A percentile compares a stretch with the other conserved stretches of the same genome.
Evolutionary conservation across 2,329 filamentous ascomycete genomes (phyloP).

Genomic region (Phaeosphaeria sp.): DNA sequence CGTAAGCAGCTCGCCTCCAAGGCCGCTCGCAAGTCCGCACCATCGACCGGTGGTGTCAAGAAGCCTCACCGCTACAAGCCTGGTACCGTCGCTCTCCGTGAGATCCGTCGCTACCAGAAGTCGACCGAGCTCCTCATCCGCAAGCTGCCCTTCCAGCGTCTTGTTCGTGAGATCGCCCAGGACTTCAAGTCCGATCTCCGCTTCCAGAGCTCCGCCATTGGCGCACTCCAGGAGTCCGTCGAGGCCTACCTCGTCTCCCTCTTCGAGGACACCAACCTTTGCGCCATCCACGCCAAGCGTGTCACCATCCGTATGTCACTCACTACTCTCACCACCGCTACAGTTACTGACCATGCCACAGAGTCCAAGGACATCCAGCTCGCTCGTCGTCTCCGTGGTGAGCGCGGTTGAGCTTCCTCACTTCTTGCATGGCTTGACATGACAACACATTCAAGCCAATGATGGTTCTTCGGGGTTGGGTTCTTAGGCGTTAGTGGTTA

Average conservation of each 20-base stretch:
- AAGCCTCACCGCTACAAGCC: slow-evolving; percentile 64
- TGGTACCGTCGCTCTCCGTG: slow-evolving; percentile 81
- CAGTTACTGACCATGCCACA: slow-evolving; percentile 28
- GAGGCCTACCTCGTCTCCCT: slow-evolving; percentile 98
- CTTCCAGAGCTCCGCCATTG: slow-evolving; percentile 97
- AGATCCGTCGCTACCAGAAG: slow-evolving; percentile 90
- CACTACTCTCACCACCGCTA: not conserved
- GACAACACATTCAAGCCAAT: slow-evolving; percentile 32
- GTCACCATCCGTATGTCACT: slow-evolving; percentile 75
- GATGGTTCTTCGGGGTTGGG: slow-evolving; percentile 34
- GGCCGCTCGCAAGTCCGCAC: slow-evolving; percentile 97
- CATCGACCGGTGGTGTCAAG: slow-evolving; percentile 81
- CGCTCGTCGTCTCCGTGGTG: slow-evolving; percentile 66
- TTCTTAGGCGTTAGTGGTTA: slow-evolving; percentile 44
- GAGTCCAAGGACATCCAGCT: slow-evolving; percentile 99
- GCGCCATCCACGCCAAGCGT: slow-evolving; percentile 98
- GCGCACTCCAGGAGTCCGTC: slow-evolving; percentile 96
- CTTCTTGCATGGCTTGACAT: slow-evolving; percentile 31
- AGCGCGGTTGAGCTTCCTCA: slow-evolving; percentile 57
- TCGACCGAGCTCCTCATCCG: slow-evolving; percentile 84
- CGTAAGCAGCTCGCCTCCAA: slow-evolving; percentile 99
- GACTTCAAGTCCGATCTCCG: slow-evolving; percentile 74
- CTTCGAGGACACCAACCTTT: slow-evolving; percentile 98
- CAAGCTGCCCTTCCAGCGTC: slow-evolving; percentile 80
- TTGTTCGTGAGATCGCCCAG: slow-evolving; percentile 78